Conservation (phyloP, 1,139 yeast species). For the Petasospora fabianii region DNA sequence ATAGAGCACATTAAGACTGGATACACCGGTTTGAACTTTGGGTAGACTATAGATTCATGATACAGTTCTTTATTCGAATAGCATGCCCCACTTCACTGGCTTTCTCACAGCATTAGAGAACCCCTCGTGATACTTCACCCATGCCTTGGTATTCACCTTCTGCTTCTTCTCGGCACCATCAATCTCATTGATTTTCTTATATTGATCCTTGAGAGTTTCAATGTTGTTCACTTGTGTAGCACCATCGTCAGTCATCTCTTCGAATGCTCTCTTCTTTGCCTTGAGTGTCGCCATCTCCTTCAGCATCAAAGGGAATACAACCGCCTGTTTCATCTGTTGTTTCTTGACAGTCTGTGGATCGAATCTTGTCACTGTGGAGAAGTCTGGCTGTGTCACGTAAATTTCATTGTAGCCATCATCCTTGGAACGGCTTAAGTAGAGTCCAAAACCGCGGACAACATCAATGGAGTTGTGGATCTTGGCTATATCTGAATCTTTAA, state of each 20-base stretch:
- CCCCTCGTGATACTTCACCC: conserved; percentile 94
- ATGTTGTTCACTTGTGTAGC: conserved; percentile 31
- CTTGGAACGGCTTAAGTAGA: conserved; percentile 27
- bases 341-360: conserved; percentile 19
- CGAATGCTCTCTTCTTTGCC: conserved; percentile 34
- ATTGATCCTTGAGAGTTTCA: conserved; percentile 31
- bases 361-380: conserved; percentile 20
- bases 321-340: conserved; percentile 29
- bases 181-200: conserved; percentile 21
- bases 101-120: conserved; percentile 92
- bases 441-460: conserved; percentile 30
- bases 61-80: conserved; percentile 42
- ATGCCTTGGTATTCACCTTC: conserved; percentile 43
- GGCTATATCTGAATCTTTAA: conserved; percentile 23
- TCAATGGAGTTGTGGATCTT: conserved; percentile 28
- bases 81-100: conserved; percentile 73
- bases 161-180: conserved; percentile 17
- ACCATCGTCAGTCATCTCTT: conserved; percentile 29
- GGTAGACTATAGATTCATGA: too few species aligned
- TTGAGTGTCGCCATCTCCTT: conserved; percentile 41
- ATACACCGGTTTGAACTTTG: neutral
- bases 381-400: conserved; percentile 31
- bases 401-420: conserved; percentile 28
- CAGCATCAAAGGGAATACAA: conserved; percentile 28
- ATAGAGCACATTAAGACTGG: conserved; percentile 13